Base-by-base conservation (phyloP, 352 stramenopile genomes). In the Pythium pyrilobum region DNA sequence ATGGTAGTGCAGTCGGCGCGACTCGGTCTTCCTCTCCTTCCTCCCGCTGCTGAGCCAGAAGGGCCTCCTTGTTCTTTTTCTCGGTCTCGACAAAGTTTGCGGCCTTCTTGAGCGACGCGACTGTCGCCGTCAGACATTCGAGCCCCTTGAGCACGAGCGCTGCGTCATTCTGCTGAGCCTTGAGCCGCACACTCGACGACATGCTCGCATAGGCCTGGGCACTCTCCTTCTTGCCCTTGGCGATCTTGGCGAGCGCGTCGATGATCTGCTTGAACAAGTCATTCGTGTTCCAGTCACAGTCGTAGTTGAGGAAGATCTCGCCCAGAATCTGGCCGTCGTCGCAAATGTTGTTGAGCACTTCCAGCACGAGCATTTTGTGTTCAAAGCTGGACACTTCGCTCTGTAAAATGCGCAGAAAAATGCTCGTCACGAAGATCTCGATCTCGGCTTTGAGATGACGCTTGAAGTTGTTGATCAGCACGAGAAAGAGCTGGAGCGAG, bases 231-330 rank as follows among this genome's bases (percentile, higher is more conserved):
- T 84, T 84, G 12, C 92, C 92, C 67, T 98, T 97, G 10, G 96
- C 92, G 13, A 98, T 86, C 67, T 97, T 96, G 3, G 94, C 94
- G 3, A 99, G 80, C 31, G 95, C 92, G 54, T 98, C 77, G 0
- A 99, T 85, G 60, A 99, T 98, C 49, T 97, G 87, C 66, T 98
- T 97, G 81, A 99, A 99, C 29, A 99, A 71, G 66, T 99, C 94
- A 28, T 96, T 95, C 2, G 73, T 89, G 73, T 98, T 92, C 69
- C 97, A 97, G 68, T 99, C 97, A 61, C 97, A 99, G 66, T 99
- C 97, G 73, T 99, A 99, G 64, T 99, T 99, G 20, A 99, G 72
- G 62, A 99, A 99, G 40, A 99, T 92, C 64, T 99, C 96, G 1
- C 97, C 89, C 4, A 99, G 72, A 16, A 96, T 89, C 34, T 85